Percentiles rank a stretch among this genome's conserved stretches.
These are phyloP conservation scores for Kodamaea laetipori DNA, from an alignment of 805 yeast genomes.

Conservation along the genomic window DNA sequence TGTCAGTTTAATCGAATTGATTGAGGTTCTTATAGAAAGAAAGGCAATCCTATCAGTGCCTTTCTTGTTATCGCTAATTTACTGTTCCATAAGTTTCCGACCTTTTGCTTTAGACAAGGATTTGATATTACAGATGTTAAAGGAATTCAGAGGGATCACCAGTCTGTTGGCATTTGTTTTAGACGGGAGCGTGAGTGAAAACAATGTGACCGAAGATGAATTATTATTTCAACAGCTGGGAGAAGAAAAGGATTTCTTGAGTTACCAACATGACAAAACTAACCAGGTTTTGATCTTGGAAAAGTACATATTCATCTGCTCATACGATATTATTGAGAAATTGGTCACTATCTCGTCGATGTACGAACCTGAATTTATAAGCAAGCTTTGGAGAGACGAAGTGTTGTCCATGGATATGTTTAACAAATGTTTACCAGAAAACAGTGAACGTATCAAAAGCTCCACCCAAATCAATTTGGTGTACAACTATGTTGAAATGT, in stretches of 20 bases:
- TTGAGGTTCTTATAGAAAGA: slow-evolving; percentile 31
- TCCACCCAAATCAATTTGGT: slow-evolving; percentile 51
- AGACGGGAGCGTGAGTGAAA: slow-evolving; percentile 22
- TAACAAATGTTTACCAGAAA: slow-evolving; percentile 47
- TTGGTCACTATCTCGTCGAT: slow-evolving; percentile 33
- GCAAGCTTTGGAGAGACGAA: slow-evolving; percentile 30
- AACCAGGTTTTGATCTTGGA: slow-evolving; percentile 43
- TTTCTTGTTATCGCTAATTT: slow-evolving; percentile 58
- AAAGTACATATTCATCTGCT: slow-evolving; percentile 49
- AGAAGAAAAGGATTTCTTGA: slow-evolving; percentile 30
- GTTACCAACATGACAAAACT: slow-evolving; percentile 31
- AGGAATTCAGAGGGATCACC: slow-evolving; percentile 20
- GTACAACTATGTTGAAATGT: slow-evolving; percentile 53
- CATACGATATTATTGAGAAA: slow-evolving; percentile 59
- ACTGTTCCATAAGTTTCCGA: slow-evolving; percentile 57
- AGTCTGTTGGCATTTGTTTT: slow-evolving; percentile 26
- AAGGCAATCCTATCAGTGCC: slow-evolving; percentile 51
- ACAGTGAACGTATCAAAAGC: slow-evolving; percentile 44
- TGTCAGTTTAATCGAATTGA: slow-evolving; percentile 22
- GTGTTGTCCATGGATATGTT: slow-evolving; percentile 34
- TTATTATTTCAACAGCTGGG: slow-evolving; percentile 7
- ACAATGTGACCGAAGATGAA: slow-evolving; percentile 2
- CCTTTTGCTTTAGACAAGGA: slow-evolving; percentile 57
- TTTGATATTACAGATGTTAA: slow-evolving; percentile 26
- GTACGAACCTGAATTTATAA: slow-evolving; percentile 23